phyloP scores from a whole-genome alignment of 2,329 filamentous ascomycete genomes.

The Nemania sp. region DNA sequence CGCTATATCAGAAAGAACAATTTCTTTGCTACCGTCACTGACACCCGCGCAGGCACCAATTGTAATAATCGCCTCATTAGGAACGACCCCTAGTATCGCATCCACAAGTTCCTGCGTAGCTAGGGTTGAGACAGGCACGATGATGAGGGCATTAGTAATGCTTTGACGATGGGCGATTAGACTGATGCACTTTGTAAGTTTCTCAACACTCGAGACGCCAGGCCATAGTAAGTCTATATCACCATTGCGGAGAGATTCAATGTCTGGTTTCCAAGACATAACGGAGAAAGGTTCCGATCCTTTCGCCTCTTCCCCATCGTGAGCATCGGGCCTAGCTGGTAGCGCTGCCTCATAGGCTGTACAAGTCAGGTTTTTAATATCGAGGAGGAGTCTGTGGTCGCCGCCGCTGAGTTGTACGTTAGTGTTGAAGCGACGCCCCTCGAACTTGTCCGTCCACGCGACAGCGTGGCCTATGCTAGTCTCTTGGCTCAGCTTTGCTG shows the following conservation, averaged over 20 bases:
- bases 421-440: conserved; percentile 37
- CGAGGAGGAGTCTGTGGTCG: conserved; percentile 23
- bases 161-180: conserved; percentile 29
- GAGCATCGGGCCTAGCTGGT: conserved; percentile 14
- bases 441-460: conserved; percentile 40
- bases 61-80: not conserved
- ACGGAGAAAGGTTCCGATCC: conserved; percentile 24
- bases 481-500: conserved; percentile 2
- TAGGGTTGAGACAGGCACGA: not conserved
- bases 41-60: not conserved
- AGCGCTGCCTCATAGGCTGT: conserved; percentile 34
- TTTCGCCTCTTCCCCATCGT: not conserved
- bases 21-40: not conserved
- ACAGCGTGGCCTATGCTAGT: conserved; percentile 34
- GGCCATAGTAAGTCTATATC: conserved; percentile 1
- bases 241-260: conserved; percentile 17
- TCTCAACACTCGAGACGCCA: not conserved
- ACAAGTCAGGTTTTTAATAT: conserved; percentile 33
- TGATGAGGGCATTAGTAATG: conserved; percentile 26
- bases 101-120: conserved; percentile 5
- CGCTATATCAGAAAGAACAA: conserved; percentile 7
- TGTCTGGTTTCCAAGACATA: conserved; percentile 33
- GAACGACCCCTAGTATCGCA: conserved; percentile 3
- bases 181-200: conserved; percentile 9
- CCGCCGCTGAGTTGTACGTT: conserved; percentile 26